Base-by-base conservation (phyloP, 2,329 filamentous ascomycete genomes). In the Pleoardoris graminearum region DNA sequence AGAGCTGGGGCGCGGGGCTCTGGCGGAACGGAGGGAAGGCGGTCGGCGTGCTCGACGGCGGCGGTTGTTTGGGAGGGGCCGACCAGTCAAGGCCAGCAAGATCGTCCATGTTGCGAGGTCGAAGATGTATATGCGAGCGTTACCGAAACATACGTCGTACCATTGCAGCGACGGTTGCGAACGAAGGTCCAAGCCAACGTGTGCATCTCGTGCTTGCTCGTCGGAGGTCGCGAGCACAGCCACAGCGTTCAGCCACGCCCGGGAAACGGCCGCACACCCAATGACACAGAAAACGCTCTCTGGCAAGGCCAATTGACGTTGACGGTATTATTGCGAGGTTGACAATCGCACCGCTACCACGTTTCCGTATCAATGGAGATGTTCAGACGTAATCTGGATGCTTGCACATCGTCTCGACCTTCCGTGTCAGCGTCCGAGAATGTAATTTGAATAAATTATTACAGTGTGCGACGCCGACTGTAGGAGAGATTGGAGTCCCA, bases 31-130 rank as follows among this genome's bases (percentile, higher is more conserved):
- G 65, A 63, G 69, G 66, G 39, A 70, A 63, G 48, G 66, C 59
- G 54, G 69, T 50, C 54, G 66, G 63, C 41, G 59, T 63, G 53
- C 51, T 71, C 47, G 63, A 41, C 23, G 63, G 55, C 23, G 63
- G 55, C 33, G 14, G 33, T 45, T 66, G 61, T 58, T 65, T 66
- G 58, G 57, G 60, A 33, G 66, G 61, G 39, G 70, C 63, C 27
- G 67, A 72, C 78, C 78, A 81, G 68, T 80, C 77, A 49, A 80
- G 74, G 58, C 77, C 73, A 45, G 77, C 64, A 16, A 81, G 67
- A 57, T 81, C 79, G 61, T 81, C 76, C 79, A 81, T 81, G 35
- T 50, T 62, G n/a, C 7, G 56, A 35, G 33, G 46, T 41, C 16
- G 36, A 25, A 37, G 16, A 42, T 33, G 36, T 8, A 48, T 52